Evolutionary conservation across 179 eudicot genomes (phyloP).

Genomic region (Silene coronaria): DNA sequence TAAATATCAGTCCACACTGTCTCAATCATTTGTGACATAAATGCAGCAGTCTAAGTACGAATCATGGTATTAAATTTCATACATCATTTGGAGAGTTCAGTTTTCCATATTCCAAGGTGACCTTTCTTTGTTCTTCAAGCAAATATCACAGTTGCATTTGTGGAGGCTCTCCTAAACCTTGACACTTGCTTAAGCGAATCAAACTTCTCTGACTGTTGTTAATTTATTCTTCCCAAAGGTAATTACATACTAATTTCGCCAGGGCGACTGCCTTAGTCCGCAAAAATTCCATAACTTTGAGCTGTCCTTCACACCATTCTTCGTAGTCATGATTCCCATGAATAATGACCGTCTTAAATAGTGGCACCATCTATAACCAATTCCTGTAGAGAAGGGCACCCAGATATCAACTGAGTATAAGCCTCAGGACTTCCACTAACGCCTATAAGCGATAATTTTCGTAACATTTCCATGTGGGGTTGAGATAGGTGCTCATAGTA

Average conservation of each 20-base stretch:
- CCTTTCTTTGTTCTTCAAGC: not conserved
- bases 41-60: not conserved
- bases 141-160: not conserved
- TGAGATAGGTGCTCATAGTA: not conserved
- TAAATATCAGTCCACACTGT: no score
- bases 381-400: conserved; percentile 21
- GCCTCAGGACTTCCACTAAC: not conserved
- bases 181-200: not conserved
- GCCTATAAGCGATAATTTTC: not conserved
- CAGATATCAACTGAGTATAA: not conserved
- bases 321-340: not conserved
- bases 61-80: not conserved
- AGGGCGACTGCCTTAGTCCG: not conserved
- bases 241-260: conserved; percentile 1
- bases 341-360: not conserved
- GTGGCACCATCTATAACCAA: not conserved
- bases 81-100: not conserved
- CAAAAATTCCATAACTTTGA: not conserved
- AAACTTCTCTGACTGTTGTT: not conserved
- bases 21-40: no score
- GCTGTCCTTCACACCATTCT: not conserved
- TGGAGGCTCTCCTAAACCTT: not conserved
- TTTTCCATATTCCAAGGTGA: not conserved
- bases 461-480: not conserved
- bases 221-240: not conserved